These are phyloP conservation scores for Leccinum boreale DNA, from an alignment of 768 basidiomycete genomes.

Conservation along the genomic window DNA sequence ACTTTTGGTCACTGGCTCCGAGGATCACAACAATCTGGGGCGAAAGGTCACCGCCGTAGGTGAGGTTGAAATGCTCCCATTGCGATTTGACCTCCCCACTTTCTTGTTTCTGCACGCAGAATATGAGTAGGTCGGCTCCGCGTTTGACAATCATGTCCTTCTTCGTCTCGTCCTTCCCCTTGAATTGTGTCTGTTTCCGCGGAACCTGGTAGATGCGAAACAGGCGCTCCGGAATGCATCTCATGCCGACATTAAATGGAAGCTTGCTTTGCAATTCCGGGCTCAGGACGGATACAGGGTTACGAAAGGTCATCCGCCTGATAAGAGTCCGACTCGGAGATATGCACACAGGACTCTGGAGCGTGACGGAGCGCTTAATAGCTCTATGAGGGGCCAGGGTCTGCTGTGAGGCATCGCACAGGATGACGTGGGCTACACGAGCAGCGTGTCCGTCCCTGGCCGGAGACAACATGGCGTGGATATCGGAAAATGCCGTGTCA, in stretches of 20 bases:
- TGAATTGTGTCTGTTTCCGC: background rate
- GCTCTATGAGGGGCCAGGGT: background rate
- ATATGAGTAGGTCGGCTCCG: conserved; percentile 23
- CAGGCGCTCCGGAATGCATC: conserved; percentile 11
- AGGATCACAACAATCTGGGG: conserved; percentile 22
- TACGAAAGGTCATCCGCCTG: conserved; percentile 10
- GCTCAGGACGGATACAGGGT: conserved; percentile 7
- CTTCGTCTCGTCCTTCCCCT: conserved; percentile 3
- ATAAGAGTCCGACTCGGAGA: conserved; percentile 4
- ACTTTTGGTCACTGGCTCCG: conserved; percentile 14
- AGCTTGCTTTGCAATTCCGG: conserved; percentile 6
- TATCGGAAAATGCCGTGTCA: conserved; percentile 19
- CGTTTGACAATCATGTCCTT: conserved; percentile 13
- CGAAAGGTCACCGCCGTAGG: conserved; percentile 26
- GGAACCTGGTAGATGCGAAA: conserved; percentile 22
- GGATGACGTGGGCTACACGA: conserved; percentile 18
- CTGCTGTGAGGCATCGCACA: conserved; percentile 18
- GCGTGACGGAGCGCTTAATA: conserved; percentile 13
- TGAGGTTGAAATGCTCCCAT: conserved; percentile 23
- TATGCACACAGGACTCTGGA: conserved; percentile 13
- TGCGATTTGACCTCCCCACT: conserved; percentile 12
- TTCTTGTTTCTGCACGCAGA: conserved; percentile 14
- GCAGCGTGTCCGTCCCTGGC: background rate
- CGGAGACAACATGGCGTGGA: conserved; percentile 17
- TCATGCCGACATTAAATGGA: conserved; percentile 18